Evolutionary conservation across 441 rosid species (phyloP).

Genomic region (Croton setiger): DNA sequence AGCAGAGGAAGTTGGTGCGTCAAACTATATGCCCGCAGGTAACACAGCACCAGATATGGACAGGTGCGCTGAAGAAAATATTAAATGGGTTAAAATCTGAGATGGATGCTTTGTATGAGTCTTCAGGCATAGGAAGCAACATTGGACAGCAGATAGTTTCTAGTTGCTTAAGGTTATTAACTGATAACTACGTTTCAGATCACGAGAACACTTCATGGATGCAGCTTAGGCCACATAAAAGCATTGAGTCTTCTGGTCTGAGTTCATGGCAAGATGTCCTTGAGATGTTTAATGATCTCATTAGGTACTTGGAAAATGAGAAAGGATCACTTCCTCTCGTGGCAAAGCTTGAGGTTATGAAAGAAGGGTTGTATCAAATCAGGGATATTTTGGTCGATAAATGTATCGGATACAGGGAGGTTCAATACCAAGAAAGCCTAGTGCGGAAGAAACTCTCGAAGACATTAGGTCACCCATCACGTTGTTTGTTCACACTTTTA

Average conservation of each 20-base stretch:
- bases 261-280: constrained; percentile 73
- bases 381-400: constrained; percentile 60
- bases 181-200: constrained; percentile 41
- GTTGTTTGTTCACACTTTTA: constrained; percentile 70
- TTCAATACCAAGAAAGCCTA: constrained; percentile 56
- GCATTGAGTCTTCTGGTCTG: constrained; percentile 29
- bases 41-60: constrained; percentile 68
- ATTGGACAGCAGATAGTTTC: constrained; percentile 64
- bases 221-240: constrained; percentile 47
- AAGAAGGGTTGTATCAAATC: constrained; percentile 75
- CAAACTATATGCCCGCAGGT: constrained; percentile 56
- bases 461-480: constrained; percentile 65
- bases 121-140: constrained; percentile 36
- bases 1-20: constrained; percentile 64
- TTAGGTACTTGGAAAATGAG: constrained; percentile 44
- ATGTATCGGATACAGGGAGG: constrained; percentile 62
- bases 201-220: constrained; percentile 64
- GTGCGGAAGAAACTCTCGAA: constrained; percentile 63
- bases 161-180: constrained; percentile 59
- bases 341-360: constrained; percentile 65
- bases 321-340: constrained; percentile 41
- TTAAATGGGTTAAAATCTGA: constrained; percentile 50
- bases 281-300: constrained; percentile 74
- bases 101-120: constrained; percentile 39
- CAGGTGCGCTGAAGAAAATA: constrained; percentile 54